These are phyloP conservation scores for Endotrypanum monterogeii DNA, from an alignment of 208 protist genomes.

Conservation along the genomic window DNA sequence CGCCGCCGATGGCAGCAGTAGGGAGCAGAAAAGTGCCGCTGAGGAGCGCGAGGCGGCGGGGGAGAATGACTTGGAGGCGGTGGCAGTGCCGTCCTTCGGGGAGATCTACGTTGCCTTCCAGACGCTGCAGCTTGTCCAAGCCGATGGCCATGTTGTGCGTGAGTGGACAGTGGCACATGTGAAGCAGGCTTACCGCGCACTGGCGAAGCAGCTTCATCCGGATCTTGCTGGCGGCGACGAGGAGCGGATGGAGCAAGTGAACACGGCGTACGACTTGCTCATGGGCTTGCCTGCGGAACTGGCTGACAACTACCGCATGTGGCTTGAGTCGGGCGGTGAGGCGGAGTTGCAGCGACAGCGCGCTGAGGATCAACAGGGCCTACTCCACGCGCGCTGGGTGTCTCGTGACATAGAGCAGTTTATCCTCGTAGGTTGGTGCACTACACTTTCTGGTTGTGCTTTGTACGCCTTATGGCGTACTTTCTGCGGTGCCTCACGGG, in stretches of 20 bases:
- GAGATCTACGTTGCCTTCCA: conserved; percentile 26
- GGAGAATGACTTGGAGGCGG: conserved; percentile 7
- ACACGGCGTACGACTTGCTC: conserved; percentile 39
- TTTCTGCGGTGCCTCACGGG: conserved; percentile 9
- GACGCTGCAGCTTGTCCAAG: conserved; percentile 20
- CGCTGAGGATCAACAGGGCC: not conserved
- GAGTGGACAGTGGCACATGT: conserved; percentile 34
- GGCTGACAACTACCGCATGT: conserved; percentile 20
- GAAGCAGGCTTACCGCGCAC: conserved; percentile 40
- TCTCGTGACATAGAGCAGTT: conserved; percentile 23
- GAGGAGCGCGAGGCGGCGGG: conserved; percentile 3
- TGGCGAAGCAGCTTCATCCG: conserved; percentile 44
- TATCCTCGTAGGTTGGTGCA: conserved; percentile 34
- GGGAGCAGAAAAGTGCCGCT: not conserved
- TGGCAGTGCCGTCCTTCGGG: conserved; percentile 11
- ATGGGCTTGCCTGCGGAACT: conserved; percentile 6
- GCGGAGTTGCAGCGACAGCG: conserved; percentile 2
- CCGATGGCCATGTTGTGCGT: conserved; percentile 16
- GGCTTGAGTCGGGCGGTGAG: conserved; percentile 34
- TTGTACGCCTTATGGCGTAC: conserved; percentile 12
- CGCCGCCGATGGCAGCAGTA: not conserved
- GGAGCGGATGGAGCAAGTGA: conserved; percentile 46
- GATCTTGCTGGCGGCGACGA: conserved; percentile 39
- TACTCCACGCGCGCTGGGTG: conserved; percentile 12
- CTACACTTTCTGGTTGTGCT: conserved; percentile 19